phyloP scores from a whole-genome alignment of 208 protist species.

The Borovskyia barvae region DNA sequence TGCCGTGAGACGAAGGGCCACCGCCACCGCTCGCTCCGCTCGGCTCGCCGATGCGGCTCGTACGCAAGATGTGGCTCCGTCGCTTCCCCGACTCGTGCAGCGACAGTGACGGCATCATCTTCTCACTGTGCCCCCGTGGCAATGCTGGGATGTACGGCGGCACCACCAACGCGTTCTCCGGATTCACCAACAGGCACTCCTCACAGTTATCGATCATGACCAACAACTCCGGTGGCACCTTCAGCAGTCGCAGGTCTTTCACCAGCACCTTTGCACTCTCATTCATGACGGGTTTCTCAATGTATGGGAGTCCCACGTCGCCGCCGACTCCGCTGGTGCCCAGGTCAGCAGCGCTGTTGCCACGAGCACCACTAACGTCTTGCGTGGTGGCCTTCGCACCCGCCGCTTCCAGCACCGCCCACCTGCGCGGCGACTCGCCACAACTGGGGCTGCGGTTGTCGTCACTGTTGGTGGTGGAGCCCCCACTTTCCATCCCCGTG shows the following conservation, averaged over 20 bases:
- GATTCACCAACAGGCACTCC: conserved; percentile 73
- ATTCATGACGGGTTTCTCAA: conserved; percentile 26
- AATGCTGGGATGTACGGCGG: conserved; percentile 71
- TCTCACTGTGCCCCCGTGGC: conserved; percentile 11
- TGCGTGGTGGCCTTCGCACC: no score
- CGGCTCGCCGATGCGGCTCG: not conserved
- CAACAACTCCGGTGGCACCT: conserved; percentile 79
- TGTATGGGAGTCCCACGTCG: not conserved
- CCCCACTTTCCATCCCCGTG: no score
- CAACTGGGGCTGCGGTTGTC: not conserved
- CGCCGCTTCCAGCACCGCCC: no score
- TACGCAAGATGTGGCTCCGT: not conserved
- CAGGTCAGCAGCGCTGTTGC: no score
- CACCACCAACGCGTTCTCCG: conserved; percentile 80
- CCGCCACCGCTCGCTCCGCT: no score
- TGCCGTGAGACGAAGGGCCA: no score
- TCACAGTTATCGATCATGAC: conserved; percentile 89
- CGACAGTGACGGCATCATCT: not conserved
- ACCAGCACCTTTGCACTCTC: conserved; percentile 63
- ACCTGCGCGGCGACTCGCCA: no score
- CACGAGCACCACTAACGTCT: no score
- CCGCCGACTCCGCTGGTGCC: not conserved
- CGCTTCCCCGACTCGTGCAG: not conserved
- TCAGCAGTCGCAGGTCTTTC: conserved; percentile 82
- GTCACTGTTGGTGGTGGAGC: conserved; percentile 11